These are phyloP conservation scores for Tricholoma matsutake DNA, from an alignment of 768 basidiomycete genomes.

Conservation along the genomic window DNA sequence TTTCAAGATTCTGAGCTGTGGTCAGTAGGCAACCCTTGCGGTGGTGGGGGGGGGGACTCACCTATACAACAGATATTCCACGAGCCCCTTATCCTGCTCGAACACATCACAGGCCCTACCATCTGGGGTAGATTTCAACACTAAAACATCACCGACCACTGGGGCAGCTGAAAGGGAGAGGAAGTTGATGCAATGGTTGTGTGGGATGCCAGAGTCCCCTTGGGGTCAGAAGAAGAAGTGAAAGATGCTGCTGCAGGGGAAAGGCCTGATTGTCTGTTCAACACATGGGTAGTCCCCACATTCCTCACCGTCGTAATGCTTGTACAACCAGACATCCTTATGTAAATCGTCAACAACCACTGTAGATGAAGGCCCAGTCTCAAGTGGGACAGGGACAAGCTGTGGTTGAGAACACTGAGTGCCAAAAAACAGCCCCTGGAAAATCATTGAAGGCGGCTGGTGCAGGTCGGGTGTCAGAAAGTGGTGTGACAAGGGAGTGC, in stretches of 20 bases:
- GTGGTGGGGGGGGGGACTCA: no score
- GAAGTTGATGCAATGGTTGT: no score
- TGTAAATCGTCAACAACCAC: not conserved
- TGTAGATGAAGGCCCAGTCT: not conserved
- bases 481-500: not conserved
- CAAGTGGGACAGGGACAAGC: not conserved
- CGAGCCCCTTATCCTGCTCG: no score
- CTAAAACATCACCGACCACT: no score
- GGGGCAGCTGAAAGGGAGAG: no score
- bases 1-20: no score
- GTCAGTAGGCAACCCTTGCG: no score
- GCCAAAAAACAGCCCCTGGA: not conserved
- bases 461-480: not conserved
- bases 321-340: not conserved
- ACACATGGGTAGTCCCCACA: not conserved
- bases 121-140: no score
- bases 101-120: no score
- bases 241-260: not conserved
- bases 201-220: not conserved
- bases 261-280: not conserved
- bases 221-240: not conserved
- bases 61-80: no score
- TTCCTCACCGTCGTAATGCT: not conserved
- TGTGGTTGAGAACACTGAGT: not conserved
- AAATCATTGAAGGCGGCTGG: not conserved